These are phyloP conservation scores for Suhomyces xylopsoci DNA, from an alignment of 805 yeast species.

Conservation along the genomic window DNA sequence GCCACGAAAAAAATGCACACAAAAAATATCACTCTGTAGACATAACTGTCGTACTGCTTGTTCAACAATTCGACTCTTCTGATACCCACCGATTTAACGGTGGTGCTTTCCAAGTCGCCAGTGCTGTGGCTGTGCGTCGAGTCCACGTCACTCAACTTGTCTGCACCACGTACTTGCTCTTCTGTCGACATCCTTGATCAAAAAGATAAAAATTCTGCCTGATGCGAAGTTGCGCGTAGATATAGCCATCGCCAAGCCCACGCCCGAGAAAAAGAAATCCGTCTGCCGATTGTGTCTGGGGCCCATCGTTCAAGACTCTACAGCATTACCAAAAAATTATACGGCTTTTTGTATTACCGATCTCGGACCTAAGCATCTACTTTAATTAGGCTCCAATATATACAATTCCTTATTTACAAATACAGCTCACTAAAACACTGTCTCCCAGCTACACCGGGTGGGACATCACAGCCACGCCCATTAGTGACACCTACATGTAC, in stretches of 20 bases:
- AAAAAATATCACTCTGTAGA: slow-evolving; percentile 42
- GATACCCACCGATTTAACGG: slow-evolving; percentile 47
- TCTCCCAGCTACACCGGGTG: too few species aligned
- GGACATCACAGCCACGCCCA: too few species aligned
- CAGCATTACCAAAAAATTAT: background rate
- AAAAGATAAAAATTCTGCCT: background rate
- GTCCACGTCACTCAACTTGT: background rate
- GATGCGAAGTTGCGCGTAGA: background rate
- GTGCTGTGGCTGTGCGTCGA: background rate
- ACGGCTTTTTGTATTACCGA: background rate
- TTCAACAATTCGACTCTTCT: slow-evolving; percentile 54
- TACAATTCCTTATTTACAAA: too few species aligned
- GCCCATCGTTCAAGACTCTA: background rate
- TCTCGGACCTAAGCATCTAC: background rate
- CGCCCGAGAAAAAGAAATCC: background rate
- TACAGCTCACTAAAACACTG: too few species aligned
- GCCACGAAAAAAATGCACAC: slow-evolving; percentile 52
- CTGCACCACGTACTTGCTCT: background rate
- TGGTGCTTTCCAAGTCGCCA: slow-evolving; percentile 1
- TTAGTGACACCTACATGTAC: too few species aligned
- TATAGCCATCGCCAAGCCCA: background rate
- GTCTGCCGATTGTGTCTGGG: background rate
- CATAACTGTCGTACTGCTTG: slow-evolving; percentile 40
- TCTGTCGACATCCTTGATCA: background rate
- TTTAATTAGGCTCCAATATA: background rate